Percentiles rank a stretch among this genome's conserved stretches.
phyloP scores from a whole-genome alignment of 1,284 basidiomycete genomes.

The Naganishia cerealis region DNA sequence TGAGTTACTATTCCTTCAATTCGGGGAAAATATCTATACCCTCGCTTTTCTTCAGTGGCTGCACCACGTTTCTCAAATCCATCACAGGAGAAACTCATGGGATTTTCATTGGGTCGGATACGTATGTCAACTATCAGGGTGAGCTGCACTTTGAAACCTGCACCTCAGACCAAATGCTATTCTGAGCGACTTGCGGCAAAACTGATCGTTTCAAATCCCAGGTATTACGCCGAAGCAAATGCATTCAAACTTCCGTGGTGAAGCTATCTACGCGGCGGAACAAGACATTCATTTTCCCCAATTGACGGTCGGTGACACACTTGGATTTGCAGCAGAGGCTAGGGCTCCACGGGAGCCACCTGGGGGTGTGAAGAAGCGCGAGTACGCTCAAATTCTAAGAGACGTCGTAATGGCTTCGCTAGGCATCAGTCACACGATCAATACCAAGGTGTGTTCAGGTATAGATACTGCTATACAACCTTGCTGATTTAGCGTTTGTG shows the following conservation, averaged over 20 bases:
- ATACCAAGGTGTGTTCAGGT: constrained; percentile 46
- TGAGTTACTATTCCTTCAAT: constrained; percentile 34
- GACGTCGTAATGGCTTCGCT: constrained; percentile 58
- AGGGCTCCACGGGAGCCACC: constrained; percentile 50
- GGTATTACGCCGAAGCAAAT: constrained; percentile 52
- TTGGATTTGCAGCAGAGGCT: constrained; percentile 52
- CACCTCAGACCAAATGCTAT: not conserved
- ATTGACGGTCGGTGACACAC: constrained; percentile 57
- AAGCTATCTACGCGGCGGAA: constrained; percentile 56
- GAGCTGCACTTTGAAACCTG: not conserved
- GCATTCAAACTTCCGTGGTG: constrained; percentile 51
- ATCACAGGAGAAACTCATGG: constrained; percentile 61
- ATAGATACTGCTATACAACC: not conserved
- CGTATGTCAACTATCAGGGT: constrained; percentile 54
- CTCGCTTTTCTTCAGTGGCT: constrained; percentile 57
- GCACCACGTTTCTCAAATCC: constrained; percentile 61
- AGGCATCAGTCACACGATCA: constrained; percentile 58
- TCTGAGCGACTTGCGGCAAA: too few species aligned
- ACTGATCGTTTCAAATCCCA: not conserved
- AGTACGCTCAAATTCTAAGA: constrained; percentile 54
- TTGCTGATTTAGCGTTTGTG: not conserved
- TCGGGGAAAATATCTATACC: not conserved
- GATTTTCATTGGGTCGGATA: constrained; percentile 54
- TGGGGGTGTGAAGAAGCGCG: constrained; percentile 48
- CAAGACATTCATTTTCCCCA: constrained; percentile 60